A percentile compares a stretch with the other conserved stretches of the same genome.
phyloP scores from a whole-genome alignment of 1,284 basidiomycete genomes.

The Farysia itapuensis region DNA sequence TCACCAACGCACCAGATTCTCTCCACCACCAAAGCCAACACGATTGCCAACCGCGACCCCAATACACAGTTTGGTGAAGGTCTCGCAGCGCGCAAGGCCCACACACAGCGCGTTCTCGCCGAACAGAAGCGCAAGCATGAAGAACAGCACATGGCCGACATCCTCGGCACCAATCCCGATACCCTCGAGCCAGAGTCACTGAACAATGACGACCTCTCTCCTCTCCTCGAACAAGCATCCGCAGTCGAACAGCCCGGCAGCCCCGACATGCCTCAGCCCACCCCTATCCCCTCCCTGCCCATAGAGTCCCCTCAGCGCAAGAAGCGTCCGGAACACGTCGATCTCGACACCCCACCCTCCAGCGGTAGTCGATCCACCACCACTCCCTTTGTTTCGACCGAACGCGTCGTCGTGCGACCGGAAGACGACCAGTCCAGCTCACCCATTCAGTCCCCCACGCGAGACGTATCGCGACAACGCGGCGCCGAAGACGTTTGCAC shows the following conservation, averaged over 20 bases:
- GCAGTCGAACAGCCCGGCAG: no score
- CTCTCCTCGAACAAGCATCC: no score
- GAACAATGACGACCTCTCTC: no score
- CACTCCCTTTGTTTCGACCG: constrained; percentile 20
- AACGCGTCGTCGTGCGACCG: constrained; percentile 1
- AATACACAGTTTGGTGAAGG: constrained; percentile 28
- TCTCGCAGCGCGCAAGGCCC: constrained; percentile 31
- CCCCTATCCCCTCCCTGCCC: no score
- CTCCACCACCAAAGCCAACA: constrained; percentile 23
- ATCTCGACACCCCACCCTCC: constrained; percentile 38
- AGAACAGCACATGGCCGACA: constrained; percentile 22
- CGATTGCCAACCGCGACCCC: constrained; percentile 28
- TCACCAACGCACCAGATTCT: constrained; percentile 15
- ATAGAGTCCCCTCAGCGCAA: constrained; percentile 35
- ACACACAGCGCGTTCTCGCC: constrained; percentile 31
- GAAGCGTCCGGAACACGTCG: constrained; percentile 17
- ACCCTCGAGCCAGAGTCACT: no score
- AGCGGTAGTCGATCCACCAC: constrained; percentile 32
- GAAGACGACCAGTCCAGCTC: constrained; percentile 38
- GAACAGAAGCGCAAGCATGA: constrained; percentile 35
- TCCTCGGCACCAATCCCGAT: no score
- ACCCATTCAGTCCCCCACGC: constrained; percentile 34
- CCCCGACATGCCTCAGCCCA: no score
- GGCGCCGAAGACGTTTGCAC: not conserved
- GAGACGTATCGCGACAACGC: constrained; percentile 20